Percentiles rank a stretch among this genome's conserved stretches.
Conservation (phyloP, 371 early-diverging fungal genomes). For the Zychaea mexicana region DNA sequence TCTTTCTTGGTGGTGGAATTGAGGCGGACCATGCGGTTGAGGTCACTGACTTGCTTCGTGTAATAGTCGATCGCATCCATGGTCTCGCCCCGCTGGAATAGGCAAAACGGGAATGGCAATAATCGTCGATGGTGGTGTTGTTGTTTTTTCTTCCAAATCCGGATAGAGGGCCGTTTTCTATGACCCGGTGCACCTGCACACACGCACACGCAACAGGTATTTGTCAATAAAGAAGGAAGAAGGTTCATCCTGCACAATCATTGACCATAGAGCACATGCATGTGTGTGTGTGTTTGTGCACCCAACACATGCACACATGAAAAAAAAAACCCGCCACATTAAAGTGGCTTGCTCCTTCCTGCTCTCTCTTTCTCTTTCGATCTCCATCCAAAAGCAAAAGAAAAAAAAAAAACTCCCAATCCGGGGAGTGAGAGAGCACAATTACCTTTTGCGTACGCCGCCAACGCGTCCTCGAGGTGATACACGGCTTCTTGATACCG, state of each 20-base stretch:
- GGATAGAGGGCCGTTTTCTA: constrained; percentile 10
- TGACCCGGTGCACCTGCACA: constrained; percentile 35
- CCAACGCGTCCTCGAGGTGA: constrained; percentile 62
- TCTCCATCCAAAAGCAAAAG: background rate
- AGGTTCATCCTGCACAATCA: background rate
- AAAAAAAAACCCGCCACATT: constrained; percentile 4
- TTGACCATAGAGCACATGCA: background rate
- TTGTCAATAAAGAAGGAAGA: background rate
- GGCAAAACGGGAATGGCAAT: background rate
- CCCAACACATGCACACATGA: too few relatives aligned
- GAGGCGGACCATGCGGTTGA: constrained; percentile 40
- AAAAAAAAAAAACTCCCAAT: background rate
- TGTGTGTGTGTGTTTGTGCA: background rate
- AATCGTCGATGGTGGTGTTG: too few relatives aligned
- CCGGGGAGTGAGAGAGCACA: too few relatives aligned
- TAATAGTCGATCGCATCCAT: constrained; percentile 75
- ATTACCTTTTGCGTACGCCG: constrained; percentile 41
- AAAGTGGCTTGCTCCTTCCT: background rate
- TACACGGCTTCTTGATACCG: constrained; percentile 63
- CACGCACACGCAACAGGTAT: background rate
- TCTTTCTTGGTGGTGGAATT: constrained; percentile 41
- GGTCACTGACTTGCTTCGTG: constrained; percentile 56
- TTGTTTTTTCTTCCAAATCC: background rate
- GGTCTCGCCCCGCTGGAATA: constrained; percentile 26
- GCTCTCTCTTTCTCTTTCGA: background rate